Base-by-base conservation (phyloP, 2,329 filamentous ascomycete genomes). In the Phoma herbarum region DNA sequence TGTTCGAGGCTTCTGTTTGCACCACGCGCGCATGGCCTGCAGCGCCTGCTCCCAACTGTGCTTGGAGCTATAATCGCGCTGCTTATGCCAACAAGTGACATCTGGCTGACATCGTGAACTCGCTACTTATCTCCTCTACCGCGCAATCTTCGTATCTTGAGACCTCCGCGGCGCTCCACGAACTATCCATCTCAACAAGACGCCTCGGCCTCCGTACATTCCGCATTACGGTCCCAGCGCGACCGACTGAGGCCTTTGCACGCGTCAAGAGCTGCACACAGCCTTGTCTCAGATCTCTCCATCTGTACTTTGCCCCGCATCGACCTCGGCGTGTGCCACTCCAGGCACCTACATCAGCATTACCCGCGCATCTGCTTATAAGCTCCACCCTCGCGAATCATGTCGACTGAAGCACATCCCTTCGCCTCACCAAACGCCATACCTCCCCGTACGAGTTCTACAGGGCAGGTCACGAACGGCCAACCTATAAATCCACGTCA, bases 401-500 rank as follows among this genome's bases (percentile, higher is more conserved):
- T 60, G 58, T 31, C 52, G 41, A 48, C 44, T 46, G 49, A 43
- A 25, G 58, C 57, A 57, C 71, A 71, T 59, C 73, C 73, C 41
- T 75, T 73, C 59, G 68, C 71, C 20, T 77, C 74, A 23, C 76
- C 76, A 33, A 78, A 78, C 68, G 75, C 74, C 22, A 78, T 78
- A 18, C 76, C 76, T 14, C 76, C 76, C 49, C 74, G 76, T 61
- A 77, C 75, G 14, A 74, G 70, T 64, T 77, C 75, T 23, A 70
- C 72, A 51, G 74, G 74, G 55, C 71, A 77, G 52, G 53, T 64
- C 63, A 62, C 62, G 47, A 70, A 75, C 63, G 51, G 60, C 23
- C 71, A 70, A 58, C 66, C 61, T 58, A 56, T 66, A 60, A 71
- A 62, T 43, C 66, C 69, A 29, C 68, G 68, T 47, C 61, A 64